A percentile compares a stretch with the other conserved stretches of the same genome.
These are phyloP conservation scores for Graphilbum fragrans DNA, from an alignment of 2,329 filamentous ascomycete genomes.

Conservation along the genomic window DNA sequence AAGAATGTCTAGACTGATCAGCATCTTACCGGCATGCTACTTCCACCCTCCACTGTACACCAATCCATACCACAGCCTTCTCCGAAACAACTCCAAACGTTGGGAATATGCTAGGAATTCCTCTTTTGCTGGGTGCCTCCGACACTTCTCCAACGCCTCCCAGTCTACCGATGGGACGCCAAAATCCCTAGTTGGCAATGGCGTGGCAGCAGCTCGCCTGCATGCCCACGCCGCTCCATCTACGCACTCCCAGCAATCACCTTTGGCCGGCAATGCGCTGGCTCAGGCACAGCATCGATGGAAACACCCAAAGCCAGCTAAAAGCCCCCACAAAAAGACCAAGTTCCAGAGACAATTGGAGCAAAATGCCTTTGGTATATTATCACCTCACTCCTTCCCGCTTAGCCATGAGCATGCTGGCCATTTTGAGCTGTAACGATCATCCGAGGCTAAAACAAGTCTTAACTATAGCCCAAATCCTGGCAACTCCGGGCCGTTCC, in stretches of 20 bases:
- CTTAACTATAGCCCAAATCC: constrained; percentile 31
- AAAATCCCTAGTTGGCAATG: no score
- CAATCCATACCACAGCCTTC: no score
- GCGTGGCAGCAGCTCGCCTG: not conserved
- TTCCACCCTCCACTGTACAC: no score
- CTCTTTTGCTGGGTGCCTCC: no score
- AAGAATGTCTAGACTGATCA: no score
- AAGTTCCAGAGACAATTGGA: constrained; percentile 45
- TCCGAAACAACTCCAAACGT: no score
- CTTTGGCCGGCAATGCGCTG: constrained; percentile 39
- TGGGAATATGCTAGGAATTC: no score
- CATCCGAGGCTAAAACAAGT: not conserved
- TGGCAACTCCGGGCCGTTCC: constrained; percentile 5
- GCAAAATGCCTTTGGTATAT: constrained; percentile 52
- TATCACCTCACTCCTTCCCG: no score
- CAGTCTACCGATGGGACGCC: no score
- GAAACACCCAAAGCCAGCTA: constrained; percentile 22
- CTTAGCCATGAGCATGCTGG: not conserved
- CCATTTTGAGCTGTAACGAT: not conserved
- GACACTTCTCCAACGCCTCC: no score
- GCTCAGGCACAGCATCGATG: constrained; percentile 30
- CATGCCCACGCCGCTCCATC: not conserved
- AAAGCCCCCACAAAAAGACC: constrained; percentile 15
- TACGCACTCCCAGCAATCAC: constrained; percentile 35
- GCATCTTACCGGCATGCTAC: no score